A percentile compares a stretch with the other conserved stretches of the same genome.
Evolutionary conservation across 2,329 filamentous ascomycete species (phyloP).

Genomic region (Stagonosporopsis rhizophila): DNA sequence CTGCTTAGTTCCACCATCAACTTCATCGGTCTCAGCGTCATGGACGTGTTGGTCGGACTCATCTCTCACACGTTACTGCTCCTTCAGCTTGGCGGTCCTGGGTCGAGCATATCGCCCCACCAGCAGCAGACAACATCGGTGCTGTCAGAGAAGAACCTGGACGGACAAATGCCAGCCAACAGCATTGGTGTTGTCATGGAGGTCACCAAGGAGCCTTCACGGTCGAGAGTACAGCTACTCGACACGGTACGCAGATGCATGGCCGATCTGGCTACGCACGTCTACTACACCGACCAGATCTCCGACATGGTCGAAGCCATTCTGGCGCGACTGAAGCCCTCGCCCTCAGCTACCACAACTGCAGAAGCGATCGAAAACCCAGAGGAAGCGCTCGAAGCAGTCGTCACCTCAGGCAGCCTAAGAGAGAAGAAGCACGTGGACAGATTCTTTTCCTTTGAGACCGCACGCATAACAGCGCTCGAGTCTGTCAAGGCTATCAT

Average conservation of each 20-base stretch:
- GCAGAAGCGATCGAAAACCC: conserved; percentile 61
- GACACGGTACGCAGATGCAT: conserved; percentile 79
- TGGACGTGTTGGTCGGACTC: conserved; percentile 88
- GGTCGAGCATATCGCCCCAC: conserved; percentile 48
- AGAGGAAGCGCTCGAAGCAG: conserved; percentile 55
- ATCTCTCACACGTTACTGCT: conserved; percentile 83
- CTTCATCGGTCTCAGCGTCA: conserved; percentile 92
- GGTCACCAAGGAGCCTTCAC: conserved; percentile 57
- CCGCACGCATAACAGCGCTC: conserved; percentile 70
- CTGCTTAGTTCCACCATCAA: conserved; percentile 88
- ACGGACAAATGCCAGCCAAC: conserved; percentile 26
- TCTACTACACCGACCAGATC: conserved; percentile 97
- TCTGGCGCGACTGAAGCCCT: conserved; percentile 77
- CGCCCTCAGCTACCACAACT: conserved; percentile 52
- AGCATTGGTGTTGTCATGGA: conserved; percentile 48
- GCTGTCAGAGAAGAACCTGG: conserved; percentile 30
- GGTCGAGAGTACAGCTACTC: conserved; percentile 68
- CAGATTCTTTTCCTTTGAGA: conserved; percentile 69
- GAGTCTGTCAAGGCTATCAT: conserved; percentile 83
- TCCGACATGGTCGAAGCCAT: conserved; percentile 91
- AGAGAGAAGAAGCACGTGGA: conserved; percentile 62
- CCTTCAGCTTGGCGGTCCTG: conserved; percentile 67
- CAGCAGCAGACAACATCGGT: conserved; percentile 47
- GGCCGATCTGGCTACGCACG: conserved; percentile 88
- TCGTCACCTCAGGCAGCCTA: conserved; percentile 57